Conservation (phyloP, 208 protist genomes). For the Crithidia mellificae region DNA sequence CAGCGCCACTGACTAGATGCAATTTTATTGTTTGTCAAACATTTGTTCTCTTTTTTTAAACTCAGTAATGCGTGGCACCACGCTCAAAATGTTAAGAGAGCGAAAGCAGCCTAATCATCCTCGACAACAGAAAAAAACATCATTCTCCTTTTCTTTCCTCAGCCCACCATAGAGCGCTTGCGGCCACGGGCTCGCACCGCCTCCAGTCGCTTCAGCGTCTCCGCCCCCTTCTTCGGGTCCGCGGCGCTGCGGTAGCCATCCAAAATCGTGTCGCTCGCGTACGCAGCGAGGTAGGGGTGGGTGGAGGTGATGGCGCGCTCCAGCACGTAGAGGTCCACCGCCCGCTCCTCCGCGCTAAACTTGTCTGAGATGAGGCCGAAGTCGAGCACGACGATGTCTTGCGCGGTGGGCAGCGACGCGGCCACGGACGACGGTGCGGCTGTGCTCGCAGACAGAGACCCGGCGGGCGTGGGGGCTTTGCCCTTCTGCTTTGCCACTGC, state of each 20-base stretch:
- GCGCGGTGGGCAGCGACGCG: conserved; percentile 15
- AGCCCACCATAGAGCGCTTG: conserved; percentile 91
- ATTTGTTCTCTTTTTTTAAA: too few relatives aligned
- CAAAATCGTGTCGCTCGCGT: conserved; percentile 37
- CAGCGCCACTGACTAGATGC: too few relatives aligned
- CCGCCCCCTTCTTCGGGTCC: conserved; percentile 50
- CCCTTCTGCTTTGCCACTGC: not conserved
- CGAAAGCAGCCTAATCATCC: not conserved
- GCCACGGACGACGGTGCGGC: not conserved
- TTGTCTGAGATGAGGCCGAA: conserved; percentile 96
- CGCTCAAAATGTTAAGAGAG: too few relatives aligned
- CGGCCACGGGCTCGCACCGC: conserved; percentile 82
- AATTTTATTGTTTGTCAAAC: too few relatives aligned
- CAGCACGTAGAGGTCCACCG: conserved; percentile 98
- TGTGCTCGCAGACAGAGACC: too few relatives aligned
- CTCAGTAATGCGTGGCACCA: too few relatives aligned
- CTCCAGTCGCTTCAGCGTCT: conserved; percentile 65
- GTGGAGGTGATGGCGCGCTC: conserved; percentile 96
- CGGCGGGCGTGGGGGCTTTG: too few relatives aligned
- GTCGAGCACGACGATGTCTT: conserved; percentile 93
- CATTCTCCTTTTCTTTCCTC: conserved; percentile 4
- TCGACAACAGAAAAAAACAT: conserved; percentile 7
- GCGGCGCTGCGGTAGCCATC: conserved; percentile 62
- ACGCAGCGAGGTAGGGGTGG: conserved; percentile 79
- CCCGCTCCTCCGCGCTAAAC: conserved; percentile 93